Conservation (phyloP, 2,329 filamentous ascomycete genomes). For the Tetracladium maxilliforme region DNA sequence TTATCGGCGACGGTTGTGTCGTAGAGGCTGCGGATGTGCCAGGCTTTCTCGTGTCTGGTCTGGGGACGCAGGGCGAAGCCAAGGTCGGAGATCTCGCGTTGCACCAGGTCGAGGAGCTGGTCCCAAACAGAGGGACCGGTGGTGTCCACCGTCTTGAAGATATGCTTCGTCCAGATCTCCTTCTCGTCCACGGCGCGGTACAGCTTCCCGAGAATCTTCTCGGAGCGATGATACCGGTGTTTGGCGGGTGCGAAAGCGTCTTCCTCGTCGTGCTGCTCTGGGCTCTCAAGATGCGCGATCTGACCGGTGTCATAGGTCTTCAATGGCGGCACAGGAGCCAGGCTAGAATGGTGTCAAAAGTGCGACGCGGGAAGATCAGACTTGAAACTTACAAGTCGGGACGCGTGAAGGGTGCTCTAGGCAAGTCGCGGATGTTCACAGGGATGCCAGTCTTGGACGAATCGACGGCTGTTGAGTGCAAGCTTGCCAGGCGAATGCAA, state of each 20-base stretch:
- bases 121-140: conserved; percentile 25
- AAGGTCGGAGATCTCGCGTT: conserved; percentile 12
- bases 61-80: conserved; percentile 14
- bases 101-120: conserved; percentile 17
- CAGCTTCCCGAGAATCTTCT: conserved; percentile 54
- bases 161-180: conserved; percentile 42
- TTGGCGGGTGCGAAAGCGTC: conserved; percentile 27
- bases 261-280: conserved; percentile 24
- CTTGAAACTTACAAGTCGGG: conserved; percentile 13
- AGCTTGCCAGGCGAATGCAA: conserved; percentile 38
- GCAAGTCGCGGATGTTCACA: conserved; percentile 18
- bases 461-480: conserved; percentile 61
- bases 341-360: too few species aligned
- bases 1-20: too few species aligned
- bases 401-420: conserved; percentile 2
- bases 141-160: conserved; percentile 15
- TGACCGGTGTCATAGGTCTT: too few species aligned
- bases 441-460: conserved; percentile 62
- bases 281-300: conserved; percentile 1
- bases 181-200: conserved; percentile 63
- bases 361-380: too few species aligned
- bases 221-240: conserved; percentile 47
- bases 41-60: conserved; percentile 19
- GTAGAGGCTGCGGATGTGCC: conserved; percentile 25
- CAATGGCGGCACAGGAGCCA: too few species aligned